phyloP scores from a whole-genome alignment of 352 stramenopile genomes.

The Pythium coloratum region DNA sequence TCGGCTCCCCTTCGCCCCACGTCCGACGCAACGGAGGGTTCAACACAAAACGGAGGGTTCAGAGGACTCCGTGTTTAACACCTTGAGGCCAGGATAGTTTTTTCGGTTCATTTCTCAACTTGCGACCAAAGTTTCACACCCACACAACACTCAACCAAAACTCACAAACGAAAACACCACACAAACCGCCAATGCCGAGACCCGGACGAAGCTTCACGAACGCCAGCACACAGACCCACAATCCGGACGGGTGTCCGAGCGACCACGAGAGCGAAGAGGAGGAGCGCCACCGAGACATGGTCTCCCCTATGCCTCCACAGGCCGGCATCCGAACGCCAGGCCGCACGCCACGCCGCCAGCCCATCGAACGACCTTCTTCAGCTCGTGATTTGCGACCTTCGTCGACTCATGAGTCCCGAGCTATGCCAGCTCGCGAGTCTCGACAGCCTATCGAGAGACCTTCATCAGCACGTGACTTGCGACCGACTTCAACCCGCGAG shows the following conservation, averaged over 20 bases:
- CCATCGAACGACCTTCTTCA: background rate
- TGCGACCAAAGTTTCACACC: background rate
- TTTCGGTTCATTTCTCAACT: conserved; percentile 2
- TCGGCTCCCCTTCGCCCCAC: no score
- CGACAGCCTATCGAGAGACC: no score
- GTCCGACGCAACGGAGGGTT: no score
- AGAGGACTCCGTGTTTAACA: background rate
- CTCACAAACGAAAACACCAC: no score
- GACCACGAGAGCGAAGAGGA: background rate
- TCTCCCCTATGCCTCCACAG: background rate
- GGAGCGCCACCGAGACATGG: background rate
- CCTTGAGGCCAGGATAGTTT: background rate
- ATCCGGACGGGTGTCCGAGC: background rate
- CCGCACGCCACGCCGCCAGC: background rate
- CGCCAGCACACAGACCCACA: background rate
- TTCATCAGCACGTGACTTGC: background rate
- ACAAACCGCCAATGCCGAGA: background rate
- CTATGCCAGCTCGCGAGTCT: no score
- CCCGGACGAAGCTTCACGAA: background rate
- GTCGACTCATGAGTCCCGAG: no score
- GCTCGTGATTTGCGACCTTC: background rate
- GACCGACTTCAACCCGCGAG: background rate
- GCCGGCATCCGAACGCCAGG: background rate
- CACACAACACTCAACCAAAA: background rate
- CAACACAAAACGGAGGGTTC: no score